Conservation (phyloP, 2,329 filamentous ascomycete genomes). For the Colletotrichum ledebouriae region DNA sequence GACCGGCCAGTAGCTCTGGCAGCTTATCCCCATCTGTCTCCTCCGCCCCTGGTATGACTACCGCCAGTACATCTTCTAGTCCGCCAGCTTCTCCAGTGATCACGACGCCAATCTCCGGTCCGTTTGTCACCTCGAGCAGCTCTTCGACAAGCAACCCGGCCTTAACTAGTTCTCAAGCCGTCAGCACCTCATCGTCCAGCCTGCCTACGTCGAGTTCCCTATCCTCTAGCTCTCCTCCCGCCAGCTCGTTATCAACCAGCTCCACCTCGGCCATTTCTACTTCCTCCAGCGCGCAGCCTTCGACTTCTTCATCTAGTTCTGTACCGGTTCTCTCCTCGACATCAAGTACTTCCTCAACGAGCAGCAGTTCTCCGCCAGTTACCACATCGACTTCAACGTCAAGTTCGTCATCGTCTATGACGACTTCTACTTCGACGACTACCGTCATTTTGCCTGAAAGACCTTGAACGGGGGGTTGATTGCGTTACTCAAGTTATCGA, state of each 20-base stretch:
- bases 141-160: background rate
- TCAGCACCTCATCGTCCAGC: background rate
- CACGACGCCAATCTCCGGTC: conserved; percentile 7
- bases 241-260: background rate
- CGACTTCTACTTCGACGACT: no score
- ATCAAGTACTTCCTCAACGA: background rate
- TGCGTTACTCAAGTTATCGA: no score
- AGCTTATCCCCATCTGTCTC: background rate
- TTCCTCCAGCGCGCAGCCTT: background rate
- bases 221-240: background rate
- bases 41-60: background rate
- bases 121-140: background rate
- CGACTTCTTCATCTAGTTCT: conserved; percentile 6
- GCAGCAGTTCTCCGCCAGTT: background rate
- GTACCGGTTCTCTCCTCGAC: background rate
- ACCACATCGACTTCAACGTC: background rate
- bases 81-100: background rate
- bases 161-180: background rate
- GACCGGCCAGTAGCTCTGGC: background rate
- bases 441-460: no score
- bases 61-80: background rate
- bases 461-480: no score
- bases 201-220: background rate
- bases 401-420: background rate
- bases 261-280: background rate